These are phyloP conservation scores for Pharnaceum exiguum DNA, from an alignment of 148 eudicot genomes.

Conservation along the genomic window DNA sequence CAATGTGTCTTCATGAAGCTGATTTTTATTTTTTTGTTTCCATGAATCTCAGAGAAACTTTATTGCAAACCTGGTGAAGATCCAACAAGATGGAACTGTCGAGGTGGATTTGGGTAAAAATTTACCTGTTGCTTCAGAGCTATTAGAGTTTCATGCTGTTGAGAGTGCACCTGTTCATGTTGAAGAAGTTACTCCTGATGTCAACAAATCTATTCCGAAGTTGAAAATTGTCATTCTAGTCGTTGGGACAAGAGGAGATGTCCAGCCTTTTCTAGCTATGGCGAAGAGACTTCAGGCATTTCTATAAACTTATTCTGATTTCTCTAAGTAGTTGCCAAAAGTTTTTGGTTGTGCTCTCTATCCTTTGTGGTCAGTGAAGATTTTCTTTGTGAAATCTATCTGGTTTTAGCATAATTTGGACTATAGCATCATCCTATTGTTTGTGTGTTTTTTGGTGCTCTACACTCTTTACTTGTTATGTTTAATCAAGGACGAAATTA, in stretches of 20 bases:
- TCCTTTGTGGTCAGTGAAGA: not conserved
- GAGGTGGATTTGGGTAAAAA: conserved; percentile 66
- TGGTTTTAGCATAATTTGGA: not conserved
- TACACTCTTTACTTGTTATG: not conserved
- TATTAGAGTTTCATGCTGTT: conserved; percentile 60
- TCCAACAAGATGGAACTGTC: conserved; percentile 86
- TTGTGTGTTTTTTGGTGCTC: not conserved
- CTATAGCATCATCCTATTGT: not conserved
- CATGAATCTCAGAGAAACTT: conserved; percentile 60
- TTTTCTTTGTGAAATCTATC: not conserved
- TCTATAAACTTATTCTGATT: not conserved
- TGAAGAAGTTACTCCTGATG: conserved; percentile 35
- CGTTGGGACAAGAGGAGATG: conserved; percentile 98
- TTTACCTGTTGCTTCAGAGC: conserved; percentile 68
- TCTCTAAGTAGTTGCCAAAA: not conserved
- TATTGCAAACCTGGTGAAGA: conserved; percentile 65
- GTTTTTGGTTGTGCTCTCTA: not conserved
- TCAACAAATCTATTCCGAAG: conserved; percentile 58
- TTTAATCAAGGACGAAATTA: too few relatives aligned
- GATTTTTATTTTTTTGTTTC: not conserved
- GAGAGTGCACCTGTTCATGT: conserved; percentile 33
- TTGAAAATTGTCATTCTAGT: conserved; percentile 75
- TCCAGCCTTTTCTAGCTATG: conserved; percentile 88
- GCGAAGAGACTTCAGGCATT: conserved; percentile 90
- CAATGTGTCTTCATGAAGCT: conserved; percentile 5